Percentiles rank a stretch among this genome's conserved stretches.
Evolutionary conservation across 345 rosid species (phyloP).

Genomic region (Trapa incisa): DNA sequence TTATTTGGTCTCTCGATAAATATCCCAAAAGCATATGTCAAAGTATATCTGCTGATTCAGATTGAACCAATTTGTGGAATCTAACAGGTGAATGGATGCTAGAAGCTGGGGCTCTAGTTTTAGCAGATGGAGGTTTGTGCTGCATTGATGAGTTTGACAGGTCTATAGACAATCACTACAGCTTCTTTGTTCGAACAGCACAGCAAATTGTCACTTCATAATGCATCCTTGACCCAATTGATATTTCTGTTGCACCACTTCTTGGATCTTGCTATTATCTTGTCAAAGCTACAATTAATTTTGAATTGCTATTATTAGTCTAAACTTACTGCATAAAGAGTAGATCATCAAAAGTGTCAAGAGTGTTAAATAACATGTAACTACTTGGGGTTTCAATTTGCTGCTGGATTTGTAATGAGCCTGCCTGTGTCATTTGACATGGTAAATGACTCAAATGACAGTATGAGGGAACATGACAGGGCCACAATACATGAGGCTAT

Average conservation of each 20-base stretch:
- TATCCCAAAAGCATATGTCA: background rate
- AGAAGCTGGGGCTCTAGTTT: slow-evolving; percentile 98
- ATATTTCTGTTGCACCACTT: background rate
- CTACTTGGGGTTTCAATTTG: background rate
- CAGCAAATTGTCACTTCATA: background rate
- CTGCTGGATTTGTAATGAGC: background rate
- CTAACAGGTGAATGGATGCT: slow-evolving; percentile 83
- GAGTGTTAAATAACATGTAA: background rate
- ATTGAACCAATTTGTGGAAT: slow-evolving; percentile 4
- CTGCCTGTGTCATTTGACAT: background rate
- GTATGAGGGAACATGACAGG: slow-evolving; percentile 97
- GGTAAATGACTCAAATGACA: slow-evolving; percentile 16
- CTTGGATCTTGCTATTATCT: background rate
- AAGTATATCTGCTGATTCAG: background rate
- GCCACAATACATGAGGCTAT: slow-evolving; percentile 98
- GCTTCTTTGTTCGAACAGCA: background rate
- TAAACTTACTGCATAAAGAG: background rate
- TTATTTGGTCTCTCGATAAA: background rate
- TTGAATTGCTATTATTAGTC: background rate
- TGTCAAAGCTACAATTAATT: background rate
- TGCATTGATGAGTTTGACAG: slow-evolving; percentile 98
- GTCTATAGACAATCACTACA: slow-evolving; percentile 18
- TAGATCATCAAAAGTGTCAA: background rate
- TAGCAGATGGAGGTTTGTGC: slow-evolving; percentile 97
- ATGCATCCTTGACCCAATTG: background rate